These are phyloP conservation scores for Mortierella polycephala DNA, from an alignment of 371 early-diverging fungal species.

Conservation along the genomic window DNA sequence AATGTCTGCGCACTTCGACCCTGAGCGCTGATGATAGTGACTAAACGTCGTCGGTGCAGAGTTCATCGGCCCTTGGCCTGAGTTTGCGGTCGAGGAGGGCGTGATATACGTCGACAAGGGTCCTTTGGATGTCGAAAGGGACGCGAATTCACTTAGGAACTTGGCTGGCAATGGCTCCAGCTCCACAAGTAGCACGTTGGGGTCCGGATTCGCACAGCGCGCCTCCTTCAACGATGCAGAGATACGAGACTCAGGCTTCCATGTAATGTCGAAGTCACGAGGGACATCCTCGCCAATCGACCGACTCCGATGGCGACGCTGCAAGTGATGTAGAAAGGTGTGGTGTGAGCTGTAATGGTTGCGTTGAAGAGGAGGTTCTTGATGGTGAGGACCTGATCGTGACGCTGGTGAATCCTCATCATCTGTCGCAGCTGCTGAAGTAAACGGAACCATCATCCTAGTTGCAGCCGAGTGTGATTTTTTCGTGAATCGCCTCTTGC, in stretches of 20 bases:
- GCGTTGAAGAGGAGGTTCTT: conserved; percentile 2
- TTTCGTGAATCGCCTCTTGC: conserved; percentile 34
- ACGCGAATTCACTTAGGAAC: conserved; percentile 13
- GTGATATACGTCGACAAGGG: conserved; percentile 8
- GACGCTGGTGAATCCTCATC: conserved; percentile 41
- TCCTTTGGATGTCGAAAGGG: conserved; percentile 4
- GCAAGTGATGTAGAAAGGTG: conserved; percentile 12
- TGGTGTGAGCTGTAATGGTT: conserved; percentile 1
- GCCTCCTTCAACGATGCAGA: conserved; percentile 31
- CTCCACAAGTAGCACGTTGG: conserved; percentile 21
- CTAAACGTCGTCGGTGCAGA: conserved; percentile 1
- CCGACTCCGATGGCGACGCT: conserved; percentile 31
- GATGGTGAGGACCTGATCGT: conserved; percentile 1
- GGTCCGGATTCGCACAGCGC: conserved; percentile 17
- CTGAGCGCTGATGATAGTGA: conserved; percentile 1
- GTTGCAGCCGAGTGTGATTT: conserved; percentile 17
- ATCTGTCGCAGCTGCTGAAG: conserved; percentile 24
- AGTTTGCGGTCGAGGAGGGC: conserved; percentile 13
- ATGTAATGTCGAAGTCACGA: background rate
- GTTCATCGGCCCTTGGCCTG: background rate
- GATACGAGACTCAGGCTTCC: conserved; percentile 7
- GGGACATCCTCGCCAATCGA: conserved; percentile 19
- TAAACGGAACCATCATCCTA: background rate
- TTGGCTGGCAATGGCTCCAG: conserved; percentile 30
- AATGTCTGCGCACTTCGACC: background rate